Conservation (phyloP, 495 filamentous ascomycete genomes). For the Penicillium coffeae region DNA sequence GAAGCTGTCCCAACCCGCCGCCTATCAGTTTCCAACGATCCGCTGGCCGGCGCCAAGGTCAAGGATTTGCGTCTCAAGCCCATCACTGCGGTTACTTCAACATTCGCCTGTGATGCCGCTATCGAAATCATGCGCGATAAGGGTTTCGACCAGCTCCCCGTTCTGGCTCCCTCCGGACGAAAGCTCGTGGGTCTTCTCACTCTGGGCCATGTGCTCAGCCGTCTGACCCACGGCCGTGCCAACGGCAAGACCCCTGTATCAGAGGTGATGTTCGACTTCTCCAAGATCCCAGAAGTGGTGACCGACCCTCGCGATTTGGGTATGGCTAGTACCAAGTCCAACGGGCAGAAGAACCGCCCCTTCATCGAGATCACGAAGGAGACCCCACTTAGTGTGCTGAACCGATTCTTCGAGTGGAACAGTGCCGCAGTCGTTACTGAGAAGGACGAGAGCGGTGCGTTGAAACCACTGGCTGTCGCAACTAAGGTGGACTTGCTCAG, state of each 20-base stretch:
- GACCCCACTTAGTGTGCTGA: constrained; percentile 77
- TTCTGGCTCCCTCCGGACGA: constrained; percentile 62
- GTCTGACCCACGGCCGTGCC: constrained; percentile 77
- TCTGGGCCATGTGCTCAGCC: constrained; percentile 88
- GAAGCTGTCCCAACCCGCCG: constrained; percentile 20
- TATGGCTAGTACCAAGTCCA: constrained; percentile 12
- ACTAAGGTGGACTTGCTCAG: constrained; percentile 94
- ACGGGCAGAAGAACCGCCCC: constrained; percentile 49
- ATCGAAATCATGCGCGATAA: constrained; percentile 97
- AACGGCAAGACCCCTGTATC: constrained; percentile 64
- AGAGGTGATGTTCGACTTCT: constrained; percentile 96
- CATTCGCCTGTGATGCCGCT: constrained; percentile 70
- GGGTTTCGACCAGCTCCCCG: constrained; percentile 93
- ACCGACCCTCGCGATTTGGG: constrained; percentile 70
- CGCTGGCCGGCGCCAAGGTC: constrained; percentile 71
- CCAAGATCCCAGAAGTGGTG: constrained; percentile 78
- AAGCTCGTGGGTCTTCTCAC: constrained; percentile 88
- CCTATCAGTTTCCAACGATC: constrained; percentile 40
- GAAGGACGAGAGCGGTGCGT: constrained; percentile 48
- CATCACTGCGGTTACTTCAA: constrained; percentile 73
- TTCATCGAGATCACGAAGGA: constrained; percentile 93
- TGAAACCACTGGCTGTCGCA: constrained; percentile 84
- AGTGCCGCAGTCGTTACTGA: constrained; percentile 92
- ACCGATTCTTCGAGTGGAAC: constrained; percentile 96
- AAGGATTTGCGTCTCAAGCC: constrained; percentile 82